These are phyloP conservation scores for Neopestalotiopsis clavispora DNA, from an alignment of 2,329 filamentous ascomycete genomes.

Conservation along the genomic window DNA sequence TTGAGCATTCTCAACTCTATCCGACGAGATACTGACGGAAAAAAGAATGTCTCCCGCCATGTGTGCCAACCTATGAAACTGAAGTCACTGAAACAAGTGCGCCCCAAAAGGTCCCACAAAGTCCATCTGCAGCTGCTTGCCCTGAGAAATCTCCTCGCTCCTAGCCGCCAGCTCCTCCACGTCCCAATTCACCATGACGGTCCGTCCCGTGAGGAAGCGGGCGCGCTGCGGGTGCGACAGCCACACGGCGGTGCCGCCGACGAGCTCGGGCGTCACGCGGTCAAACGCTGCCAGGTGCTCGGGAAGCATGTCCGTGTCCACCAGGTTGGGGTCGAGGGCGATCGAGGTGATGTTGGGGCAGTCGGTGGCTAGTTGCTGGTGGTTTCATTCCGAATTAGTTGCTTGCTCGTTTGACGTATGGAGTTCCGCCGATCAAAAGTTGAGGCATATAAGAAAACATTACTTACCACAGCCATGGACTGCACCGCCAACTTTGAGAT, in stretches of 20 bases:
- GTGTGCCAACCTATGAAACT: neutral
- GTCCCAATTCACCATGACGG: slow-evolving; percentile 42
- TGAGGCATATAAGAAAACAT: slow-evolving; percentile 4
- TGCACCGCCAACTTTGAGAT: slow-evolving; percentile 37
- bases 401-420: too few relatives aligned
- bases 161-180: slow-evolving; percentile 42
- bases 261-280: slow-evolving; percentile 48
- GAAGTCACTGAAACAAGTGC: neutral
- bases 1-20: neutral
- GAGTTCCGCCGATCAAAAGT: neutral
- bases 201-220: slow-evolving; percentile 36
- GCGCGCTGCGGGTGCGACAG: slow-evolving; percentile 42
- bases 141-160: slow-evolving; percentile 21
- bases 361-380: slow-evolving; percentile 31
- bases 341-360: slow-evolving; percentile 39
- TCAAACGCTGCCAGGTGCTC: slow-evolving; percentile 40
- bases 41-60: neutral
- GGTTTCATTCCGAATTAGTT: neutral
- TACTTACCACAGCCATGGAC: slow-evolving; percentile 32
- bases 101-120: slow-evolving; percentile 8
- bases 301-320: slow-evolving; percentile 37
- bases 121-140: slow-evolving; percentile 3
- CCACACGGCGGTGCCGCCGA: slow-evolving; percentile 34
- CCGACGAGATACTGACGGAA: neutral
- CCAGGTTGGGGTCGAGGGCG: slow-evolving; percentile 39